Base-by-base conservation (phyloP, 2,329 filamentous ascomycete genomes). In the Beauveria scarabaeidicola region DNA sequence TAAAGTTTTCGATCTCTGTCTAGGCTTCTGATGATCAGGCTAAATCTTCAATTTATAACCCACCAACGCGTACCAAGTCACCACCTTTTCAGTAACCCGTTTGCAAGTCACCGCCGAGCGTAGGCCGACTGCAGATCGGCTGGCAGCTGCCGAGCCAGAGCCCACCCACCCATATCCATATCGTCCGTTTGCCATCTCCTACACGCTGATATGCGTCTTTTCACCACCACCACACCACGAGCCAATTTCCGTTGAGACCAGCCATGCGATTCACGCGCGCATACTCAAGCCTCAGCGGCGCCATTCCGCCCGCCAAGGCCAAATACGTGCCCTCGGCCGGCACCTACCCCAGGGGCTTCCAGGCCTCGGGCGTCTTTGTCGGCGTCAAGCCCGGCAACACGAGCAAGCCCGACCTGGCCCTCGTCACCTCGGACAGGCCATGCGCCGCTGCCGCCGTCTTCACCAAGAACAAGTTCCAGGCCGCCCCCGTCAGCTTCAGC, bases 381-480 rank as follows among this genome's bases (percentile, higher is more conserved):
- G 93, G 94, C 57, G 91, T 99, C 67, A 99, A 99, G 78, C 85
- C 91, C 15, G 87, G 87, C 64, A 97, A 97, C 76, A 96, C 89
- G 54, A 89, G 84, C 63, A 92, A 92, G 74, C 91, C 93, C 36
- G 94, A 99, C 72, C 82, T 99, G 53, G 91, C 92, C 40, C 81
- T 99, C 65, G 82, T 99, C 64, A 86, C 88, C 19, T 97, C 94
- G 7, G 90, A 96, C 68, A 81, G 81, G 56, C 91, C 92, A 58
- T 97, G 91, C 73, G 82, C 90, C 7, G 92, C 88, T 10, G 91
- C 92, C 0, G 94, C 91, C 7, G 92, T 97, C 50, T 97, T 97
- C 77, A 99, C 94, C 58, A 95, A 91, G 74, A 99, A 99, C 78
- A 92, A 93, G 74, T 99, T 99, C 77, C 92, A 97, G 75, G 94